These are phyloP conservation scores for Xylariaceae sp. DNA, from an alignment of 2,329 filamentous ascomycete species.

Conservation along the genomic window DNA sequence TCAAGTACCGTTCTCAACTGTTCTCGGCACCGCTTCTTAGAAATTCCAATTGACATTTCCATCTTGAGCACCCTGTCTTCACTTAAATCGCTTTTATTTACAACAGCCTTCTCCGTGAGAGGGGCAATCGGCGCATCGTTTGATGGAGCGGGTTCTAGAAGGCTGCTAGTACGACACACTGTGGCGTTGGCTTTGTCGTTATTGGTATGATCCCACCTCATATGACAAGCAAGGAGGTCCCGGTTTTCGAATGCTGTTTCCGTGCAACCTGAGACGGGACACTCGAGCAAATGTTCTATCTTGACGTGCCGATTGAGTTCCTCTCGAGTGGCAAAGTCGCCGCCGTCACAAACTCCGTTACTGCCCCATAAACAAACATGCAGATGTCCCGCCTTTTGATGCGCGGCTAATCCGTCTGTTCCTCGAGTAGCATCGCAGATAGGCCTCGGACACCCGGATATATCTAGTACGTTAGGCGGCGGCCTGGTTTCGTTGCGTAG, in stretches of 20 bases:
- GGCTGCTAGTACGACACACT: slow-evolving; percentile 29
- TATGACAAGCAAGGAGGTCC: slow-evolving; percentile 47
- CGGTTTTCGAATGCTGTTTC: slow-evolving; percentile 46
- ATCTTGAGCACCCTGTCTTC: slow-evolving; percentile 40
- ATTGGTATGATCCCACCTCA: slow-evolving; percentile 45
- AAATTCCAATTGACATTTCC: slow-evolving; percentile 39
- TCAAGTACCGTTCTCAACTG: slow-evolving; percentile 46
- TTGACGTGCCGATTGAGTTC: slow-evolving; percentile 54
- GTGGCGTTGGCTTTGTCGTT: slow-evolving; percentile 24
- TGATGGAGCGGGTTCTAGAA: slow-evolving; percentile 15
- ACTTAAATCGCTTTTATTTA: slow-evolving; percentile 1
- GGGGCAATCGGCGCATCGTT: not conserved
- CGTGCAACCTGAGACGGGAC: slow-evolving; percentile 48
- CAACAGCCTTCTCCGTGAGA: not conserved
- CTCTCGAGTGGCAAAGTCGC: slow-evolving; percentile 47
- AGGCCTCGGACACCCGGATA: not conserved
- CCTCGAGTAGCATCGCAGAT: not conserved
- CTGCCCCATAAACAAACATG: slow-evolving; percentile 50
- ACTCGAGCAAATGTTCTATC: slow-evolving; percentile 51
- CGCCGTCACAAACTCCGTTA: slow-evolving; percentile 41
- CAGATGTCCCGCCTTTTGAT: slow-evolving; percentile 34
- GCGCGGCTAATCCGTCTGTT: slow-evolving; percentile 29
- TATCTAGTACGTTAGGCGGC: not conserved
- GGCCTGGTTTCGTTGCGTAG: slow-evolving; percentile 25
- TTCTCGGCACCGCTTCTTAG: slow-evolving; percentile 47